A percentile compares a stretch with the other conserved stretches of the same genome.
These are phyloP conservation scores for Zanthoxylum bungeanum DNA, from an alignment of 345 rosid species.

Conservation along the genomic window DNA sequence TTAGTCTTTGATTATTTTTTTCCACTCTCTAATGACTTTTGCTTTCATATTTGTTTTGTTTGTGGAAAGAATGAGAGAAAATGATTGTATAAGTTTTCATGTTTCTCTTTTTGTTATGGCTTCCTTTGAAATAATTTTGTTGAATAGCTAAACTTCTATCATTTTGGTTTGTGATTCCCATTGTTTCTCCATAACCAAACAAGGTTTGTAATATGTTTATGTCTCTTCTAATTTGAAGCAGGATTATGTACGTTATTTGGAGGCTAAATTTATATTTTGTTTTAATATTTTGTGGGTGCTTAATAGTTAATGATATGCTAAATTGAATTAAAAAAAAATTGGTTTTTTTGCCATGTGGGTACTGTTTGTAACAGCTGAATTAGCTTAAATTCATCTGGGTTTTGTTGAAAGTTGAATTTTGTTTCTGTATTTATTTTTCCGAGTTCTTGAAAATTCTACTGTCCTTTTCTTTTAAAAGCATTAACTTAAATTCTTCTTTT, in stretches of 20 bases:
- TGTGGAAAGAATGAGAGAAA: neutral
- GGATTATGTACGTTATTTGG: neutral
- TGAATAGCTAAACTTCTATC: neutral
- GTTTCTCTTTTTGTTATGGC: neutral
- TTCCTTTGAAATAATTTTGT: neutral
- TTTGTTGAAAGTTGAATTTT: neutral
- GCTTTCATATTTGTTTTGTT: neutral
- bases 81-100: neutral
- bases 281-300: neutral
- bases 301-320: conserved; percentile 5
- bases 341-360: neutral
- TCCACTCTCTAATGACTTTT: neutral
- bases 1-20: conserved; percentile 36
- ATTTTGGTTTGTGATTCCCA: neutral
- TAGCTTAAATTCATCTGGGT: conserved; percentile 1
- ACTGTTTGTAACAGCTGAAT: conserved; percentile 10
- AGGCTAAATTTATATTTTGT: neutral
- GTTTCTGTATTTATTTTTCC: neutral
- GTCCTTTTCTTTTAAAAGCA: too few species aligned
- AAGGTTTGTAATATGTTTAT: neutral
- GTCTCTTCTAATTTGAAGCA: neutral
- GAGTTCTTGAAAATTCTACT: neutral
- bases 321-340: conserved; percentile 10
- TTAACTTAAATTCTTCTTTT: conserved; percentile 3
- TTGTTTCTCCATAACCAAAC: neutral